Evolutionary conservation across 73 alveolate species (phyloP).

Genomic region (Paramecium primaurelia): DNA sequence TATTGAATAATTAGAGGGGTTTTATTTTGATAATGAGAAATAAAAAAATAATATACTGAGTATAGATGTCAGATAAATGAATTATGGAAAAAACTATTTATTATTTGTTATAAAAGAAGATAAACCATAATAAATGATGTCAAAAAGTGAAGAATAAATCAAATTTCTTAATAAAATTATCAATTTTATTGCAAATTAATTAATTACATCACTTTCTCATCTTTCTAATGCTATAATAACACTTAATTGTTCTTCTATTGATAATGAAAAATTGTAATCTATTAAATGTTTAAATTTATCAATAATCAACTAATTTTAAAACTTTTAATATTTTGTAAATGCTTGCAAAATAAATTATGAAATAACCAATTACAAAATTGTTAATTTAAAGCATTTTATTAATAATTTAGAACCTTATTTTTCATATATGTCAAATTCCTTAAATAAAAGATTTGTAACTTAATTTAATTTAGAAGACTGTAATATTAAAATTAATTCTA

Average conservation of each 20-base stretch:
- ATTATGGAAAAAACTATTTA: neutral
- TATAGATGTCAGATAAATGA: neutral
- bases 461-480: neutral
- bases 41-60: neutral
- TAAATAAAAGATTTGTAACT: neutral
- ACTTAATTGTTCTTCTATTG: neutral
- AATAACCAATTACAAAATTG: neutral
- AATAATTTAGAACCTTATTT: neutral
- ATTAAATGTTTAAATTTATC: neutral
- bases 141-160: neutral
- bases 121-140: neutral
- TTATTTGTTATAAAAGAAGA: neutral
- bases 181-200: neutral
- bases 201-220: neutral
- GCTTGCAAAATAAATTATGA: neutral
- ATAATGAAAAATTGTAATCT: neutral
- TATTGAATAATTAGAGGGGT: neutral
- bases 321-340: neutral
- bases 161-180: neutral
- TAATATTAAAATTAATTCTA: neutral
- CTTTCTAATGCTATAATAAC: neutral
- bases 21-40: neutral
- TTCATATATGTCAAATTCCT: neutral
- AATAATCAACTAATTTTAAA: neutral
- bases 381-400: neutral